Base-by-base conservation (phyloP, 2,329 filamentous ascomycete genomes). In the Nigrospora osmanthi region DNA sequence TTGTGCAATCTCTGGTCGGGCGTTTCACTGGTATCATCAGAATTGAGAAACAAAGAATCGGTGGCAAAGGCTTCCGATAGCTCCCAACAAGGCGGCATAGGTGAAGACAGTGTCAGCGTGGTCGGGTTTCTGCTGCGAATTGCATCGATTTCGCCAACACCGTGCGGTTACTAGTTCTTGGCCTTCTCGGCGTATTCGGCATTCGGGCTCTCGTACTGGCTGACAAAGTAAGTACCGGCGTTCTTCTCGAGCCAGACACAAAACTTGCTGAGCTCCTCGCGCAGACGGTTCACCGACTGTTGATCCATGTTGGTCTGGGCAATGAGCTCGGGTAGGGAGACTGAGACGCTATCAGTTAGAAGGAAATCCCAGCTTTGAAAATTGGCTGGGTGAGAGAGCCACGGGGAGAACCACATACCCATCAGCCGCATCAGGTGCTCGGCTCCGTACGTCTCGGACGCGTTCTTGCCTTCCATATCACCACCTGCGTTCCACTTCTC, bases 241-340 rank as follows among this genome's bases (percentile, higher is more conserved):
- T 91, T 81, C 54, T 84, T 86, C 47, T 83, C 79, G 45, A 98
- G 73, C 89, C 90, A 98, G 44, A 80, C 75, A 11, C 85, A 88
- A 65, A 98, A 83, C 65, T 89, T 91, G 54, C 80, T 77, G 14
- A 98, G 76, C 63, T 98, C 93, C 57, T 96, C 89, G 12, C 89
- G 84, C 23, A 97, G 79, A 39, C 89, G 85, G 50, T 84, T 86
- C 36, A 95, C 88, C 3, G 89, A 90, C 62, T 95, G 89, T 43
- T 85, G 76, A 59, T 97, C 93, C 89, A 98, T 95, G 67, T 97
- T 97, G 43, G 93, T 98, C 63, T 98, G 93, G 4, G 90, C 90
- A 50, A 97, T 83, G 35, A 97, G 81, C 61, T 98, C 93, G 1
- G 93, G 91, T 55, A 97, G 81, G 1, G 86, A 85, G 4, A 94